These are phyloP conservation scores for Magnolia kwangsiensis DNA, from an alignment of 164 flowering plant genomes.

Conservation along the genomic window DNA sequence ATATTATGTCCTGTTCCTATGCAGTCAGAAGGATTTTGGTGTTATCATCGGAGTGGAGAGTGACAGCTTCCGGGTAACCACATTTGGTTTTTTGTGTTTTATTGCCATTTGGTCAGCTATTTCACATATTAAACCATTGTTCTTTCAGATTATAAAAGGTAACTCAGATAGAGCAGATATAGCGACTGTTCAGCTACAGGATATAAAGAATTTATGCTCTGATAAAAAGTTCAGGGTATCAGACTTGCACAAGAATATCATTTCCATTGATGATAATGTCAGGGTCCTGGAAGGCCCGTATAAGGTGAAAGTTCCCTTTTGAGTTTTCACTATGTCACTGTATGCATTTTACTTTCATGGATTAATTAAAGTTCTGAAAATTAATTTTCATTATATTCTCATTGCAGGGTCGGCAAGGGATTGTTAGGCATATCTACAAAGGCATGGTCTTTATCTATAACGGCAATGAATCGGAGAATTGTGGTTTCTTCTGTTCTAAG, in stretches of 20 bases:
- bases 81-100: not conserved
- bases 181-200: slow-evolving; percentile 33
- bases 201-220: slow-evolving; percentile 42
- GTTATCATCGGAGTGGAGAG: slow-evolving; percentile 60
- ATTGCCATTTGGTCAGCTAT: not conserved
- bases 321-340: not conserved
- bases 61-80: slow-evolving; percentile 59
- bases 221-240: slow-evolving; percentile 63
- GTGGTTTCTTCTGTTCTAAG: slow-evolving; percentile 69
- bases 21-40: slow-evolving; percentile 80
- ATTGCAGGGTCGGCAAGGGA: slow-evolving; percentile 76
- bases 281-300: slow-evolving; percentile 69
- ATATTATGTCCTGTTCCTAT: slow-evolving; percentile 7
- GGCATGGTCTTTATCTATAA: slow-evolving; percentile 68
- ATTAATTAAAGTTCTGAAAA: no score
- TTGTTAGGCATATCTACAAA: slow-evolving; percentile 64
- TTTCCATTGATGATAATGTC: slow-evolving; percentile 60
- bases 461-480: slow-evolving; percentile 58
- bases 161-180: slow-evolving; percentile 48
- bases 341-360: not conserved
- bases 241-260: slow-evolving; percentile 48
- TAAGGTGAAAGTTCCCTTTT: slow-evolving; percentile 41
- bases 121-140: slow-evolving; percentile 3
- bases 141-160: slow-evolving; percentile 59
- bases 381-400: not conserved